A percentile compares a stretch with the other conserved stretches of the same genome.
phyloP scores from a whole-genome alignment of 2,329 filamentous ascomycete species.

The Metarhizium humberi region DNA sequence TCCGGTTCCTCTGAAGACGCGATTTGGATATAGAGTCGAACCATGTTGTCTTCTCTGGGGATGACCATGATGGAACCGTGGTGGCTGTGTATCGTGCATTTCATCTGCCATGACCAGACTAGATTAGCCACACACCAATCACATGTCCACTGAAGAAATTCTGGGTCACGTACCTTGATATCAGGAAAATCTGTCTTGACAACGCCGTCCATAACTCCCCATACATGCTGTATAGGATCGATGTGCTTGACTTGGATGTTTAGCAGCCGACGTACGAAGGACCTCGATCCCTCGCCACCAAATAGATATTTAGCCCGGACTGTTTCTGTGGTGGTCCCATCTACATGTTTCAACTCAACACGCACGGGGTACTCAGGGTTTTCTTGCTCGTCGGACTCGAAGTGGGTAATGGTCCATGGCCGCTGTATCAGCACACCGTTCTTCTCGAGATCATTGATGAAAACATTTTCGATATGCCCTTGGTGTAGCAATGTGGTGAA shows the following conservation, averaged over 20 bases:
- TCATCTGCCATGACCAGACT: conserved; percentile 38
- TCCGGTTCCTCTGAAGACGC: conserved; percentile 51
- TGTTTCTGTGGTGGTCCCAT: conserved; percentile 61
- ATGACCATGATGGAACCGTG: conserved; percentile 74
- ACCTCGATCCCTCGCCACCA: conserved; percentile 61
- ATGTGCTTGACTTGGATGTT: conserved; percentile 63
- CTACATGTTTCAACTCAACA: conserved; percentile 67
- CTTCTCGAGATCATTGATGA: conserved; percentile 56
- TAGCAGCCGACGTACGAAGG: conserved; percentile 53
- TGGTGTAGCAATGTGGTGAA: conserved; percentile 65
- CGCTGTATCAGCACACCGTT: conserved; percentile 52
- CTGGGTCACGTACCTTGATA: conserved; percentile 46
- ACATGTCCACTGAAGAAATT: background rate
- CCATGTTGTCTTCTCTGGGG: conserved; percentile 59
- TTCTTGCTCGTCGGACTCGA: conserved; percentile 45
- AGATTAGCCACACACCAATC: background rate
- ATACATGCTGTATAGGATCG: conserved; percentile 62
- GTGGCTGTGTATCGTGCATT: conserved; percentile 67
- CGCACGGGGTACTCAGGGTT: conserved; percentile 67
- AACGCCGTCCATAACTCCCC: conserved; percentile 69
- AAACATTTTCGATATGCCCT: conserved; percentile 60
- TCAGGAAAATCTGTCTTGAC: conserved; percentile 68
- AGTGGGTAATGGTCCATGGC: conserved; percentile 55
- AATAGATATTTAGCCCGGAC: conserved; percentile 62
- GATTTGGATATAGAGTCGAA: conserved; percentile 62